Evolutionary conservation across 106 monocot species (phyloP), one percentile per base, ranked within the genome.

Genomic region (Xerophyta viscosa): DNA sequence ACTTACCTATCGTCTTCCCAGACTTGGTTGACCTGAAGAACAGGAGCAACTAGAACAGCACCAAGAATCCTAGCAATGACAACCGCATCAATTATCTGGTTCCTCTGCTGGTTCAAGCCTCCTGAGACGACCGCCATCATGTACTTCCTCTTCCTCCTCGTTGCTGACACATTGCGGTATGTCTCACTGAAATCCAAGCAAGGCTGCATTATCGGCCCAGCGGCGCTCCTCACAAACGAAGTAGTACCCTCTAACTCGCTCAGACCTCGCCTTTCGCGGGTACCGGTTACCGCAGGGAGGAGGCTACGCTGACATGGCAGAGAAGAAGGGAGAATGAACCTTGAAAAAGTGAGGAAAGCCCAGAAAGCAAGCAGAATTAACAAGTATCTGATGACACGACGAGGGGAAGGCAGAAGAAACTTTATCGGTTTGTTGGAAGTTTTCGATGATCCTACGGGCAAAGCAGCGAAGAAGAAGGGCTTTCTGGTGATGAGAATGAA

Each of bases 1-100:
- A 12, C 47, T 17, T 15, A 76, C 81, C 81, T 82, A 18, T 82
- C 76, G 25, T 82, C 81, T 0, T 68, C 81, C 81, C 81, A 82
- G 3, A 82, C 54, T 48, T 63, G 63, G 49, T 82, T 76, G 56
- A 82, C 76, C 48, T 82, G 76, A 8, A 82, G 56, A 28, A 82
- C 68, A 2, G 81, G 81, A 1, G 63, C 48, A 13, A 82, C 67
- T 2, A 82, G 68, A 13, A 41, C 64, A 1, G 71, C 76, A n/a
- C 46, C 51, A 4, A 82, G 42, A 36, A 82, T 72, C 56, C 81
- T 49, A 0, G 76, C 71, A 33, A 82, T 52, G 27, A 82, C 36
- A 0, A 82, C 76, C 2, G 81, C 81, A 46, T 82, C 76, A 31
- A 82, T 37, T 22, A 82, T 76, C 64, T 76, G 71, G 31, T 82